Conservation (phyloP, 2,329 filamentous ascomycete genomes). For the Magnaporthiopsis rhizophila region DNA sequence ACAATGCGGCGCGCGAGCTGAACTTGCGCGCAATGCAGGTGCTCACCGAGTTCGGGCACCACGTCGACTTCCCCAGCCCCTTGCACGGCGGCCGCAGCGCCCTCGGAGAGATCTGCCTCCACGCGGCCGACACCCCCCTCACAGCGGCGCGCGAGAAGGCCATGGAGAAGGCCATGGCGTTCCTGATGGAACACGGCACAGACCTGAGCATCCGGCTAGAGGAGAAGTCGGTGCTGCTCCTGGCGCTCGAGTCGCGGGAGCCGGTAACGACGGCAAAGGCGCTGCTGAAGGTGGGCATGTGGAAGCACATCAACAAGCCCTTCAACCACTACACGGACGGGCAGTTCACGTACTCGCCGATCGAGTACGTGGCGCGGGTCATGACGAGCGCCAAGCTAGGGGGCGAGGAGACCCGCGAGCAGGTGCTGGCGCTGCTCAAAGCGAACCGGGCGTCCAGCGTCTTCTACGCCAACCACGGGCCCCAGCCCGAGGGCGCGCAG, state of each 20-base stretch:
- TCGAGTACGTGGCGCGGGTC: slow-evolving; percentile 50
- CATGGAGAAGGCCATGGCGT: slow-evolving; percentile 49
- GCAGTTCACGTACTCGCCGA: slow-evolving; percentile 52
- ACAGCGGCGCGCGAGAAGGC: slow-evolving; percentile 39
- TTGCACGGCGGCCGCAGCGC: slow-evolving; percentile 55
- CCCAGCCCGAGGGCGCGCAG: slow-evolving; percentile 44
- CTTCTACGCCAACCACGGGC: slow-evolving; percentile 44
- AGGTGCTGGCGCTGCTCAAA: slow-evolving; percentile 39
- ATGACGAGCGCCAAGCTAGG: slow-evolving; percentile 19
- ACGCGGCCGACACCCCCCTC: slow-evolving; percentile 39
- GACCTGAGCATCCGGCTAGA: slow-evolving; percentile 47
- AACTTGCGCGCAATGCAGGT: slow-evolving; percentile 48
- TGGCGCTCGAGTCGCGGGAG: slow-evolving; percentile 51
- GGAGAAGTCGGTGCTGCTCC: slow-evolving; percentile 50
- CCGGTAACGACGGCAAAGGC: slow-evolving; percentile 47
- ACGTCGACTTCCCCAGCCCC: slow-evolving; percentile 56
- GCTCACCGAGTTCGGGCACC: slow-evolving; percentile 51
- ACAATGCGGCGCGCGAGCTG: slow-evolving; percentile 54
- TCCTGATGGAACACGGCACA: slow-evolving; percentile 44
- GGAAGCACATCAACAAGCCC: slow-evolving; percentile 55
- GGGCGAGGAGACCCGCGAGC: slow-evolving; percentile 27
- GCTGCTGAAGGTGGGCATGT: slow-evolving; percentile 55
- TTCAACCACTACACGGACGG: slow-evolving; percentile 47
- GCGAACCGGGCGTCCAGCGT: slow-evolving; percentile 45
- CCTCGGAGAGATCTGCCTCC: slow-evolving; percentile 54